These are phyloP conservation scores for Pontederia crassipes DNA, from an alignment of 176 grass and related monocot species.

Conservation along the genomic window DNA sequence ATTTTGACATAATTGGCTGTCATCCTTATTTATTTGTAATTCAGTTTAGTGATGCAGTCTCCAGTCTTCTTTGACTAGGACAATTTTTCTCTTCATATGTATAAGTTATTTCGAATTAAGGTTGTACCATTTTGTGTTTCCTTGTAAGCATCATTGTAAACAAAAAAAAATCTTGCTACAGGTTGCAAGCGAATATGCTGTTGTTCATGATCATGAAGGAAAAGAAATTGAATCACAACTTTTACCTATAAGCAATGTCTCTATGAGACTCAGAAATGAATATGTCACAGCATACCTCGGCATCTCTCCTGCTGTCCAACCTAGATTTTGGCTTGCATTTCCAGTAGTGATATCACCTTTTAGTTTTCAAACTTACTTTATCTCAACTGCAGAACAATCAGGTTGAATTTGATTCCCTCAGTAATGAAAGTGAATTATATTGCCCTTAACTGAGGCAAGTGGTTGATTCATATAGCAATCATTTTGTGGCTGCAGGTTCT, in stretches of 20 bases:
- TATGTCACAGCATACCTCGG: slow-evolving; percentile 34
- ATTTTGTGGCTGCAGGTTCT: slow-evolving; percentile 20
- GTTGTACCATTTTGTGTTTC: neutral
- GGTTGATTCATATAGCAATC: neutral
- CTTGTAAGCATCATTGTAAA: neutral
- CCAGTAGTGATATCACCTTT: slow-evolving; percentile 28
- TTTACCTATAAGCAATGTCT: slow-evolving; percentile 28
- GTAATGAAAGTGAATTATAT: neutral
- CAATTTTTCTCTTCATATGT: too few relatives aligned
- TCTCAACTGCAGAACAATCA: slow-evolving; percentile 20
- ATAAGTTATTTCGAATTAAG: too few relatives aligned
- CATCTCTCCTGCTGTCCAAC: slow-evolving; percentile 16
- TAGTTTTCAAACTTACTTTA: slow-evolving; percentile 34
- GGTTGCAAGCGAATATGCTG: slow-evolving; percentile 27
- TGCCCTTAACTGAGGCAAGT: neutral
- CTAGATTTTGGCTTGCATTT: slow-evolving; percentile 49
- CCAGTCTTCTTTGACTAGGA: too few relatives aligned
- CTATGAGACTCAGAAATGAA: slow-evolving; percentile 18
- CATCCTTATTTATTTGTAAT: too few relatives aligned
- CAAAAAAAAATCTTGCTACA: slow-evolving; percentile 11
- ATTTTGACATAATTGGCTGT: too few relatives aligned
- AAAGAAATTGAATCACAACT: slow-evolving; percentile 43
- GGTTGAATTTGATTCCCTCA: slow-evolving; percentile 12
- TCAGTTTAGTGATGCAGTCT: too few relatives aligned
- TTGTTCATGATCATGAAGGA: slow-evolving; percentile 38